A percentile compares a stretch with the other conserved stretches of the same genome.
Evolutionary conservation across 2,329 filamentous ascomycete genomes (phyloP).

Genomic region (Ophiosphaerella narmari): DNA sequence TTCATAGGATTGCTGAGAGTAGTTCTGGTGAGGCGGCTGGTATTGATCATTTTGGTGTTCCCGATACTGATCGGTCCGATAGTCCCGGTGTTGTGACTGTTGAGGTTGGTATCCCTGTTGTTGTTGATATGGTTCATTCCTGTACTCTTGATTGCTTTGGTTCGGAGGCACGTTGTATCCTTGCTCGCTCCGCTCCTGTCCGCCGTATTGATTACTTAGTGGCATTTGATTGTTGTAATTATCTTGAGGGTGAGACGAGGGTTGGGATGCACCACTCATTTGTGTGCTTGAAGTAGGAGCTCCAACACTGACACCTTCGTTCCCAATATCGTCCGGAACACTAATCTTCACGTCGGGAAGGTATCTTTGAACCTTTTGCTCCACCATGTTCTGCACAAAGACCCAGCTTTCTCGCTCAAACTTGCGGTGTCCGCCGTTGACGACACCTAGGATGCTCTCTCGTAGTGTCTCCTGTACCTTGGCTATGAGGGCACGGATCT

Average conservation of each 20-base stretch:
- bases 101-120: conserved; percentile 7
- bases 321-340: conserved; percentile 37
- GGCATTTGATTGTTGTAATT: background rate
- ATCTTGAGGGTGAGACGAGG: conserved; percentile 1
- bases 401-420: conserved; percentile 38
- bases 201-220: background rate
- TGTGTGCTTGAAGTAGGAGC: conserved; percentile 18
- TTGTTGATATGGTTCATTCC: conserved; percentile 6
- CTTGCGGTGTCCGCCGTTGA: conserved; percentile 37
- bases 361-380: conserved; percentile 36
- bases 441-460: conserved; percentile 34
- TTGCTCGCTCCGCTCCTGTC: conserved; percentile 5
- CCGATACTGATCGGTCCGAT: conserved; percentile 7
- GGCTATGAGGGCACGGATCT: conserved; percentile 31
- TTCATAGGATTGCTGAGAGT: conserved; percentile 2
- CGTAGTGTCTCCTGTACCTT: conserved; percentile 38
- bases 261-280: conserved; percentile 14
- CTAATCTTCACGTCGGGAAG: conserved; percentile 36
- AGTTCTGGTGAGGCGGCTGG: conserved; percentile 4
- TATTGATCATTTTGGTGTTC: conserved; percentile 2
- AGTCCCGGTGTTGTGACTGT: background rate
- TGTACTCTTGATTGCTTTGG: conserved; percentile 12
- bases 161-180: conserved; percentile 10
- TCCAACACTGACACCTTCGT: conserved; percentile 36
- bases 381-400: conserved; percentile 37